Percentiles rank a stretch among this genome's conserved stretches.
Conservation (phyloP, 73 alveolate genomes). For the Breviolum minutum region DNA sequence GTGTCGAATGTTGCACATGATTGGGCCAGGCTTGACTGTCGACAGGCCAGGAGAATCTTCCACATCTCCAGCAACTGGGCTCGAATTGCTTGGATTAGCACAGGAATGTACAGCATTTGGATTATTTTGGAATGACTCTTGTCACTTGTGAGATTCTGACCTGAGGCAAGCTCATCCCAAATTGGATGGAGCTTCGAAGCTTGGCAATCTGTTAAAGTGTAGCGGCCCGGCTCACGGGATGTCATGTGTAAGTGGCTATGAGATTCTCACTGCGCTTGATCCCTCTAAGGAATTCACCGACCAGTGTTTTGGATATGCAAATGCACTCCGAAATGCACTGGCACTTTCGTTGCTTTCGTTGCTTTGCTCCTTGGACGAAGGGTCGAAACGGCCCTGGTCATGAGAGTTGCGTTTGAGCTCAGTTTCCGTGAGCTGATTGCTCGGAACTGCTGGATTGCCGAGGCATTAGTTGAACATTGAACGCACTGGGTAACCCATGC, state of each 20-base stretch:
- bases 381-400: not conserved
- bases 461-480: slow-evolving; percentile 5
- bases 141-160: not conserved
- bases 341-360: not conserved
- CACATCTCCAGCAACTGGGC: slow-evolving; percentile 19
- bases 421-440: not conserved
- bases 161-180: slow-evolving; percentile 48
- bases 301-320: slow-evolving; percentile 47
- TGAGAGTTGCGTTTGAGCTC: not conserved
- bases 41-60: not conserved
- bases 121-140: not conserved
- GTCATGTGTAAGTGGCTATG: not conserved
- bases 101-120: not conserved
- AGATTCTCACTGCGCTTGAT: not conserved
- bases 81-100: not conserved
- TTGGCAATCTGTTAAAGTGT: not conserved
- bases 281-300: not conserved
- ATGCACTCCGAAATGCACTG: slow-evolving; percentile 28
- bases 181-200: slow-evolving; percentile 20
- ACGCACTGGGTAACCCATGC: slow-evolving; percentile 79
- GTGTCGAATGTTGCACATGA: not conserved
- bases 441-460: not conserved
- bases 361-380: not conserved
- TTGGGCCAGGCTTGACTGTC: not conserved
- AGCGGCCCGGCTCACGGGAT: not conserved